Evolutionary conservation across 305 asterid species (phyloP).

Genomic region (Ruellia speciosa): DNA sequence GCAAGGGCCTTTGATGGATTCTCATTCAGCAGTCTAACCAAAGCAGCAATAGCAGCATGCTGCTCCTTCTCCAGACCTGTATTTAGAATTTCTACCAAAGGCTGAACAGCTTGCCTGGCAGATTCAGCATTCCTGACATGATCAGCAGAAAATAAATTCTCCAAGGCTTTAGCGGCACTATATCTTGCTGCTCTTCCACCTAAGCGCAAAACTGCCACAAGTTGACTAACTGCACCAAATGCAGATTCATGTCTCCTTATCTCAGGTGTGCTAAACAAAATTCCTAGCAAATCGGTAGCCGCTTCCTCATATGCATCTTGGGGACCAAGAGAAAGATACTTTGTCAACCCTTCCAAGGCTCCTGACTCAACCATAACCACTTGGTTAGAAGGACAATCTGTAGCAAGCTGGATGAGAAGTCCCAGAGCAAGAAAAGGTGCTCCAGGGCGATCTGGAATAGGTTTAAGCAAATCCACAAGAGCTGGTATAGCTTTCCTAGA

Average conservation of each 20-base stretch:
- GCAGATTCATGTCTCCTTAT: conserved; percentile 96
- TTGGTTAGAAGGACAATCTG: conserved; percentile 80
- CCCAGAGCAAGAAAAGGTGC: conserved; percentile 95
- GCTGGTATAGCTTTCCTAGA: conserved; percentile 96
- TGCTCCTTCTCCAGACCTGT: conserved; percentile 98
- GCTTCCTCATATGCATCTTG: conserved; percentile 98
- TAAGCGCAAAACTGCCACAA: conserved; percentile 88
- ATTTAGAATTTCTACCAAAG: conserved; percentile 84
- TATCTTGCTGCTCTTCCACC: conserved; percentile 98
- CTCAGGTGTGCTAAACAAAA: conserved; percentile 91
- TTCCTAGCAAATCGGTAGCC: conserved; percentile 91
- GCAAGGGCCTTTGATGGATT: conserved; percentile 93
- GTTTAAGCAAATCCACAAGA: conserved; percentile 96
- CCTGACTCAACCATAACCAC: conserved; percentile 95
- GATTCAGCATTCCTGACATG: conserved; percentile 98
- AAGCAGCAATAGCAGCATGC: conserved; percentile 97
- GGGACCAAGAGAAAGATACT: conserved; percentile 90
- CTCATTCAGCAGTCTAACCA: conserved; percentile 79
- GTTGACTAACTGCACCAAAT: conserved; percentile 93
- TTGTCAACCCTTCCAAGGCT: conserved; percentile 91
- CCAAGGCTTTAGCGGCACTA: conserved; percentile 99
- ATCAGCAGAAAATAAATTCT: conserved; percentile 88
- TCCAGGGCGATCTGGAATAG: conserved; percentile 98
- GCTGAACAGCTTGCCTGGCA: conserved; percentile 95
- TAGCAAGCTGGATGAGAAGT: conserved; percentile 81